Evolutionary conservation across 106 monocot species (phyloP).

Genomic region (Posidonia australis): DNA sequence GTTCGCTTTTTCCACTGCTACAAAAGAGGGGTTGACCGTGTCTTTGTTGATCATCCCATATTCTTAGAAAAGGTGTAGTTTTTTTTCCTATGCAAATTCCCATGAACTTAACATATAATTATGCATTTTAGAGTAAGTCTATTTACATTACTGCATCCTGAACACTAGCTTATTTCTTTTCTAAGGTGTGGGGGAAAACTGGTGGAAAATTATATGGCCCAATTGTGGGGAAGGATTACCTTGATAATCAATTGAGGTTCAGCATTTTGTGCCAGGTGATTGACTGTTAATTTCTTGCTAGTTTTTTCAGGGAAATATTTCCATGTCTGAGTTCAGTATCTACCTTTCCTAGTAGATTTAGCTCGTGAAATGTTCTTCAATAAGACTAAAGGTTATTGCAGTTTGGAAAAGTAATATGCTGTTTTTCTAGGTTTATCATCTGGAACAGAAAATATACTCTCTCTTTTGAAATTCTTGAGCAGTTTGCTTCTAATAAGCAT

Average conservation of each 20-base stretch:
- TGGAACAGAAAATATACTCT: too few relatives aligned
- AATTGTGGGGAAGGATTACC: conserved; percentile 61
- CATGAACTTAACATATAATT: neutral
- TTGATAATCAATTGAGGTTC: conserved; percentile 73
- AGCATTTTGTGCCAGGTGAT: conserved; percentile 58
- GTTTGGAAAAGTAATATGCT: too few relatives aligned
- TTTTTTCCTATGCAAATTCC: neutral
- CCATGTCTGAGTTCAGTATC: too few relatives aligned
- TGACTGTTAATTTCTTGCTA: neutral
- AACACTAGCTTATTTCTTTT: neutral
- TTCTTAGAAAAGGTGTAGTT: conserved; percentile 83
- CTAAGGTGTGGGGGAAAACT: conserved; percentile 84
- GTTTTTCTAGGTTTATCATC: too few relatives aligned
- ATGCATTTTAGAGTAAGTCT: neutral
- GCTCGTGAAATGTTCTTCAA: too few relatives aligned
- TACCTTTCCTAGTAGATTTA: too few relatives aligned
- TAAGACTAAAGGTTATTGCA: too few relatives aligned
- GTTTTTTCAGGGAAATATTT: neutral
- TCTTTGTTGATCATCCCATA: conserved; percentile 80
- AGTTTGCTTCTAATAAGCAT: too few relatives aligned
- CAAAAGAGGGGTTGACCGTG: conserved; percentile 92
- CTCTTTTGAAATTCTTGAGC: too few relatives aligned
- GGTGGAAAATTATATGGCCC: conserved; percentile 86
- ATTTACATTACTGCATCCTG: neutral
- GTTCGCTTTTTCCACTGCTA: conserved; percentile 81